Conservation (phyloP, 116 monocot species). For the Iris pallida region DNA sequence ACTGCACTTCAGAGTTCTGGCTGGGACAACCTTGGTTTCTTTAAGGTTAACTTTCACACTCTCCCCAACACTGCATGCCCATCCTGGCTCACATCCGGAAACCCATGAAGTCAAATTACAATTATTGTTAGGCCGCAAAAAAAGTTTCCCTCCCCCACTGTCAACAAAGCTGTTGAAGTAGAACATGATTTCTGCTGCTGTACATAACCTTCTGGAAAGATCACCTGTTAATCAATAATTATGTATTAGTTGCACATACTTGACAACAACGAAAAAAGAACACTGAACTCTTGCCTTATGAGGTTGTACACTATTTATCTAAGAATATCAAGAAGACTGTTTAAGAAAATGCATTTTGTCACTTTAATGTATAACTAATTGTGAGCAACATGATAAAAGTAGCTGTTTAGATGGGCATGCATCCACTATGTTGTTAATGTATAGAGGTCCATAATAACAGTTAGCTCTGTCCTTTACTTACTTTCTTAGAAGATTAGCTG, state of each 20-base stretch:
- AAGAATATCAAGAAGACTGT: too few relatives aligned
- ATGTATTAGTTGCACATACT: neutral
- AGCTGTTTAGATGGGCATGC: too few relatives aligned
- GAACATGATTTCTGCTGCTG: slow-evolving; percentile 44
- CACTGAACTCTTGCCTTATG: neutral
- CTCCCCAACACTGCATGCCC: slow-evolving; percentile 40
- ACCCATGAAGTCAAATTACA: slow-evolving; percentile 56
- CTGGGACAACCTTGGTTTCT: slow-evolving; percentile 25
- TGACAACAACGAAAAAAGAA: neutral
- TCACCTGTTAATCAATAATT: slow-evolving; percentile 26
- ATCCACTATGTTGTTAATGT: too few relatives aligned
- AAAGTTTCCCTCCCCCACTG: slow-evolving; percentile 2
- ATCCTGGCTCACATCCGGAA: slow-evolving; percentile 59
- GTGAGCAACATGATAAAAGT: too few relatives aligned
- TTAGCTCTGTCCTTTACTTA: too few relatives aligned
- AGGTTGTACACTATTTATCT: neutral
- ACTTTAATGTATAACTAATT: too few relatives aligned
- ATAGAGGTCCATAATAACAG: too few relatives aligned
- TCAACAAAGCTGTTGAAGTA: slow-evolving; percentile 38
- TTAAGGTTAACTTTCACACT: slow-evolving; percentile 20
- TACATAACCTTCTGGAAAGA: slow-evolving; percentile 32
- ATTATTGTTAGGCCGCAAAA: slow-evolving; percentile 41
- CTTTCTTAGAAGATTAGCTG: too few relatives aligned
- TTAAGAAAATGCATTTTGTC: too few relatives aligned
- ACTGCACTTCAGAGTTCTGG: slow-evolving; percentile 33